Base-by-base conservation (phyloP, 2,329 filamentous ascomycete species). In the Paecilomyces fulvus region DNA sequence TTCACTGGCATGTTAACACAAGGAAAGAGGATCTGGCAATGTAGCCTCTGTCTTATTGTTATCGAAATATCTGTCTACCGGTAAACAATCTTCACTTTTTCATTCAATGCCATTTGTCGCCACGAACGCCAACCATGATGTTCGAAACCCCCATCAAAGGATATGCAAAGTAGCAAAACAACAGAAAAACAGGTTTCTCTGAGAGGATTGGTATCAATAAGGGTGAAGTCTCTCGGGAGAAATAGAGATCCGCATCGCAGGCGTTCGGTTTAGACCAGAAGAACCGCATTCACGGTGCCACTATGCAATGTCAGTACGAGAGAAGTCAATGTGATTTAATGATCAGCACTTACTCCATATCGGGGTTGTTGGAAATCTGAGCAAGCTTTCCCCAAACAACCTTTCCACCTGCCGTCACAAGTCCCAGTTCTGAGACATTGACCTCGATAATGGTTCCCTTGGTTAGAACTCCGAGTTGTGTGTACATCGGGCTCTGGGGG, bases 351-450 rank as follows among this genome's bases (percentile, higher is more conserved):
- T 6, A 51, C 65, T 86, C 83, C 61, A 83, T 84, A 69, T 85
- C 83, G 30, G 69, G 70, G 52, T 67, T 73, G 60, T 71, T 77
- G 53, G 73, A 81, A 53, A 89, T 80, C 73, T 91, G 88, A 7
- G 88, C 89, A 76, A 86, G 94, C 63, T 89, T 81, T 64, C 90
- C 91, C 92, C 92, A 96, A 6, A 92, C 90, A 8, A 96, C 90
- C 77, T 96, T 96, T 60, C 94, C 94, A 60, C 85, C 86, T 1
- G 92, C 87, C 2, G 94, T 97, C 14, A 95, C 90, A 59, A 97
- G 79, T 61, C 94, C 94, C 60, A 97, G 75, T 72, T 99, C 94
- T 56, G 83, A 88, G 30, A 96, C 91, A 70, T 99, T 96, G 66
- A 97, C 91, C 75, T 97, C 92, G 67, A 92, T 84, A 59, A 87